Evolutionary conservation across 768 basidiomycete species (phyloP), one percentile per base, ranked within the genome.

Genomic region (Daedalea quercina): DNA sequence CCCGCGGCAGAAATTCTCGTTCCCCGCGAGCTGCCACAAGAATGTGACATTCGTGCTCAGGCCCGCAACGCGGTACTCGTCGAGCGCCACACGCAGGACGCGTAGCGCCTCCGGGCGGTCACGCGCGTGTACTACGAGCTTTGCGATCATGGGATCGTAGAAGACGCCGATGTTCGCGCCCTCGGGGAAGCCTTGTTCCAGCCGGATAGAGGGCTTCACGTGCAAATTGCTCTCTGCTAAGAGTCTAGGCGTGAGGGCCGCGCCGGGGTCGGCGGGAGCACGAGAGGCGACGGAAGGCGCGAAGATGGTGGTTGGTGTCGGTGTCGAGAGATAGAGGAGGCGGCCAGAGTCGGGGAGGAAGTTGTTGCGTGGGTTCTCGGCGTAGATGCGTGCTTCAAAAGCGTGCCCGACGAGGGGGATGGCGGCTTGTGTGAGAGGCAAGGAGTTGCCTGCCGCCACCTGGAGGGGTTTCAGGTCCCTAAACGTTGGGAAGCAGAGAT

Each of bases 381-480:
- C 94, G 64, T 97, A 96, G 55, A 97, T 94, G 20, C 94, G 83
- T 7, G 91, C 92, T 69, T 95, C 94, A 59, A 95, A 95, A 0
- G 93, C 90, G 58, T 95, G 94, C 6, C 94, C 94, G 0, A 89
- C 82, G 48, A 93, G 84, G 1, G 90, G 91, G 51, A 97, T 87
- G 15, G 82, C 71, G 0, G 79, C 76, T 67, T 96, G 94, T 0
- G 69, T 61, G 25, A 95, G 75, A 9, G 91, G 90, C 25, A 97
- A 77, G 0, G 83, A 76, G 66, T 95, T 95, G 0, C 94, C 92
- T 15, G 87, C 86, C 12, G 94, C 93, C 34, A 95, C 87, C 85
- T 89, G 44, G 19, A 20, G 19, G 42, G 23, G 19, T 9, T 9
- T 44, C 8, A 44, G 9, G 9, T 9, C 42, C 9, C 1, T 28